Percentiles rank a stretch among this genome's conserved stretches.
Conservation (phyloP, 2,329 filamentous ascomycete species). For the Pseudogymnoascus sp. region DNA sequence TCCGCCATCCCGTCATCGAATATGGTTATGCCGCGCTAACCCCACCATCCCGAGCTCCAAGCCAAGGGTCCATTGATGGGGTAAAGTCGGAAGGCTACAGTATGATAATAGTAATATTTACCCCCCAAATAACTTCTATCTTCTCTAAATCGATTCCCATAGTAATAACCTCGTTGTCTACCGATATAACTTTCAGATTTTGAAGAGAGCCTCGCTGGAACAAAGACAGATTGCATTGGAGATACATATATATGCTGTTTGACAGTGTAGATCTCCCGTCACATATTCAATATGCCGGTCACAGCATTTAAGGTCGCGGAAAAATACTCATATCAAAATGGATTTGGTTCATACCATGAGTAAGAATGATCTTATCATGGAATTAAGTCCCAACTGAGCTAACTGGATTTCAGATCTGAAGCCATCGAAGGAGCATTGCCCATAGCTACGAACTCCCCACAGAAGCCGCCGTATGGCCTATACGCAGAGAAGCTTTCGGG, state of each 20-base stretch:
- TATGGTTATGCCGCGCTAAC: constrained; percentile 2
- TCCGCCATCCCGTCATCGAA: constrained; percentile 2
- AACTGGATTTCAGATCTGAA: constrained; percentile 45
- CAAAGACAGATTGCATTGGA: background rate
- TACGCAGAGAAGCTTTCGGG: constrained; percentile 61
- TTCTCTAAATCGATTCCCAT: background rate
- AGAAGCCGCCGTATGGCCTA: constrained; percentile 60
- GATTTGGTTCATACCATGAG: constrained; percentile 64
- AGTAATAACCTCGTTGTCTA: background rate
- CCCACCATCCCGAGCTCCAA: background rate
- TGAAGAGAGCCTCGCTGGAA: background rate
- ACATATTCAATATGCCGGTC: constrained; percentile 46
- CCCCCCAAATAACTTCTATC: background rate
- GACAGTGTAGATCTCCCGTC: background rate
- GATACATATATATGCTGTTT: background rate
- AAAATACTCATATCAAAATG: constrained; percentile 62
- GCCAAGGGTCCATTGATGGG: background rate
- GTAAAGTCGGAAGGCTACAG: background rate
- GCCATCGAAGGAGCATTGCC: constrained; percentile 59
- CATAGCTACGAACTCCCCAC: constrained; percentile 59
- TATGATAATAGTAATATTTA: constrained; percentile 4
- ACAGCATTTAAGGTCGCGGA: constrained; percentile 56
- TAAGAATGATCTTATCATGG: constrained; percentile 29
- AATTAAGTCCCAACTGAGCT: constrained; percentile 12
- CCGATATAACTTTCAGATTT: background rate